Conservation (phyloP, 2,329 filamentous ascomycete species). For the Zymoseptoria crescenta region DNA sequence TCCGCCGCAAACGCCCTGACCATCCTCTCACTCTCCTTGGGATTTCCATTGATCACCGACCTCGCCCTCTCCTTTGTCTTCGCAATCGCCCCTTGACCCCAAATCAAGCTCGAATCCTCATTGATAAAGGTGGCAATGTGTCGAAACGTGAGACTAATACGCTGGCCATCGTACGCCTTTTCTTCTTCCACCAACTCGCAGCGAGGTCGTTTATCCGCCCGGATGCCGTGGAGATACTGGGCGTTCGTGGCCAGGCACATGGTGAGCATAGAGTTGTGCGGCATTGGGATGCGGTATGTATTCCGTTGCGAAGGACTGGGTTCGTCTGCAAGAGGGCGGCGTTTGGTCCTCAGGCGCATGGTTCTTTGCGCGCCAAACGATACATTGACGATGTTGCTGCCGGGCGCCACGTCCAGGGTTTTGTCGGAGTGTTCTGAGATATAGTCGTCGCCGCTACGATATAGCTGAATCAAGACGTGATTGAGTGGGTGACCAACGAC, state of each 20-base stretch:
- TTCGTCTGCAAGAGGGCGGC: constrained; percentile 27
- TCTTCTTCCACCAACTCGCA: constrained; percentile 63
- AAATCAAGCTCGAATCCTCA: constrained; percentile 59
- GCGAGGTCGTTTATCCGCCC: constrained; percentile 67
- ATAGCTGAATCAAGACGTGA: constrained; percentile 86
- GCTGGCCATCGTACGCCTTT: constrained; percentile 62
- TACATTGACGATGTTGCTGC: constrained; percentile 82
- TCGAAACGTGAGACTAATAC: constrained; percentile 89
- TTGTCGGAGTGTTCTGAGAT: constrained; percentile 98
- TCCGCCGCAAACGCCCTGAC: constrained; percentile 75
- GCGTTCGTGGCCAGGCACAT: constrained; percentile 76
- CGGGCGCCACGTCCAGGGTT: constrained; percentile 77
- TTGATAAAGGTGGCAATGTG: constrained; percentile 79
- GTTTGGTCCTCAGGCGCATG: constrained; percentile 84
- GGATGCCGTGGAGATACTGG: constrained; percentile 87
- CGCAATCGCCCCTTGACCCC: constrained; percentile 78
- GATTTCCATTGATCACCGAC: constrained; percentile 61
- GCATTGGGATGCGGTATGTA: constrained; percentile 62
- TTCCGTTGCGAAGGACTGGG: constrained; percentile 30
- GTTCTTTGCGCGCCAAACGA: constrained; percentile 86
- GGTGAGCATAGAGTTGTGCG: constrained; percentile 81
- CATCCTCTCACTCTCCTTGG: constrained; percentile 57
- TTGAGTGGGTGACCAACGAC: constrained; percentile 74
- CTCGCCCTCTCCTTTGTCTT: constrained; percentile 57
- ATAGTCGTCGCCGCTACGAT: constrained; percentile 79